Percentiles rank a stretch among this genome's conserved stretches.
phyloP scores from a whole-genome alignment of 1,139 yeast genomes.

The Kodamaea fungicola region DNA sequence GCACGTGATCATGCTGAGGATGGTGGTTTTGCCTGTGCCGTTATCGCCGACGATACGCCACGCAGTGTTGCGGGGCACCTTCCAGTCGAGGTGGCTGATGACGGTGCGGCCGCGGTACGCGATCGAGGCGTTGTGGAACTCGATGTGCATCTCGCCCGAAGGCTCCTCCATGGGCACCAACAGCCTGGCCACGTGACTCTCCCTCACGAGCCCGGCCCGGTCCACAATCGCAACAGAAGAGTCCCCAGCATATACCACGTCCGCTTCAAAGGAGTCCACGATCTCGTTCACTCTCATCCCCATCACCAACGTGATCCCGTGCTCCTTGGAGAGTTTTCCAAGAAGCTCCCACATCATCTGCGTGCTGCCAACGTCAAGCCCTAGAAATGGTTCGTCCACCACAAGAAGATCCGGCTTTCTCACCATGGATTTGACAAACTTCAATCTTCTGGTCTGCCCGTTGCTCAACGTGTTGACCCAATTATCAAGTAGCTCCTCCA shows the following conservation, averaged over 20 bases:
- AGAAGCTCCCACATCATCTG: conserved; percentile 46
- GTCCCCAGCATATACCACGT: conserved; percentile 58
- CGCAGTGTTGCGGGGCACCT: conserved; percentile 64
- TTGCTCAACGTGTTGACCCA: conserved; percentile 89
- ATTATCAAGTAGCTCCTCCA: conserved; percentile 55
- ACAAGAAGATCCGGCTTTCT: conserved; percentile 62
- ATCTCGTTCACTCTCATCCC: conserved; percentile 77
- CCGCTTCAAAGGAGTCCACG: conserved; percentile 49
- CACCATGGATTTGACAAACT: conserved; percentile 73
- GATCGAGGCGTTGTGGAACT: conserved; percentile 63
- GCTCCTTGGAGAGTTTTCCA: conserved; percentile 20
- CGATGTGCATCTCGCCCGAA: conserved; percentile 35
- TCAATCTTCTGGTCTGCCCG: conserved; percentile 89
- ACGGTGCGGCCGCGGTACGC: conserved; percentile 62
- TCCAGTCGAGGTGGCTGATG: conserved; percentile 61
- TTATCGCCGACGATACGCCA: conserved; percentile 91
- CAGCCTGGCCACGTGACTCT: neutral
- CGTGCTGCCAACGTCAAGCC: conserved; percentile 78
- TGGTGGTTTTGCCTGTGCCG: conserved; percentile 91
- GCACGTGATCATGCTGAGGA: conserved; percentile 78
- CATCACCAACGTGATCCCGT: conserved; percentile 44
- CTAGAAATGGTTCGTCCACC: conserved; percentile 89
- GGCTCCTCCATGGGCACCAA: neutral
- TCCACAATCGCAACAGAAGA: conserved; percentile 30
- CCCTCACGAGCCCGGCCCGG: neutral